A percentile compares a stretch with the other conserved stretches of the same genome.
phyloP scores from a whole-genome alignment of 2,329 filamentous ascomycete species.

The Aspergillus tamarii region DNA sequence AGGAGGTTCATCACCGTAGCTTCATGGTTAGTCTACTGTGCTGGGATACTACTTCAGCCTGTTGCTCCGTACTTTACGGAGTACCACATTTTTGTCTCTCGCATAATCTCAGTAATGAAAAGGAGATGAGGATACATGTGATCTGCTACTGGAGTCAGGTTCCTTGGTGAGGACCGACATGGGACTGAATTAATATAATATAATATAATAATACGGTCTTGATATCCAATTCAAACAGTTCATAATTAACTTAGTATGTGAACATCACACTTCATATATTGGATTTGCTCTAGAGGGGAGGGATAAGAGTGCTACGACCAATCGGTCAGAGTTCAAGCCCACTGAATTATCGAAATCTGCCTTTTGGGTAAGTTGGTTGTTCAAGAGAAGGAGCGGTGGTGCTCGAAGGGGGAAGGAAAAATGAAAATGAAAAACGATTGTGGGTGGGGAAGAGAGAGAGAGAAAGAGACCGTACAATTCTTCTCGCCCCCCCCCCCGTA shows the following conservation, averaged over 20 bases:
- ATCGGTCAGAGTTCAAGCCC: background rate
- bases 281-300: no score
- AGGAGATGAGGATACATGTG: background rate
- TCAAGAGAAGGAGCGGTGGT: no score
- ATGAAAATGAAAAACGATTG: background rate
- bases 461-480: background rate
- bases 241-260: no score
- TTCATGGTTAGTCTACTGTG: no score
- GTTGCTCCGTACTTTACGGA: no score
- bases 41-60: no score
- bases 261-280: no score
- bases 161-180: background rate
- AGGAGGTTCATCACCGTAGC: no score
- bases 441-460: background rate
- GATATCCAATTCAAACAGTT: no score
- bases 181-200: background rate
- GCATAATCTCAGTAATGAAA: background rate
- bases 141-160: background rate
- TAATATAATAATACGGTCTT: background rate
- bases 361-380: background rate
- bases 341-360: background rate
- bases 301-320: background rate
- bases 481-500: constrained; percentile 8
- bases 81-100: no score
- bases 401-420: background rate